Conservation (phyloP, 176 grass and related monocot genomes). For the Triticum urartu region DNA sequence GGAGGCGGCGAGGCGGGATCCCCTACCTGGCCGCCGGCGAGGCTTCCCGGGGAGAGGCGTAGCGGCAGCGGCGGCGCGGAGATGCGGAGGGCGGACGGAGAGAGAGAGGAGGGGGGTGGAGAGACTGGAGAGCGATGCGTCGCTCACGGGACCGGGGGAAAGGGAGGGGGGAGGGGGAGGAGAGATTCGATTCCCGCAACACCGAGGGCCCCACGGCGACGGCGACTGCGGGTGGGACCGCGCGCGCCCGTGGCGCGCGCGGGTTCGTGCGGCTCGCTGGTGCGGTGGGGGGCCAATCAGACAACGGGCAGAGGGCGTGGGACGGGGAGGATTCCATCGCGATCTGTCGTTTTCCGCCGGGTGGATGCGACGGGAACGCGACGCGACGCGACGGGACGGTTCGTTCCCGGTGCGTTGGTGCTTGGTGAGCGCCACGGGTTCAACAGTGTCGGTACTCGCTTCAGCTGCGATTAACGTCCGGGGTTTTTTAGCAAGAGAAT, state of each 20-base stretch:
- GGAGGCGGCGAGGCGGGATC: neutral
- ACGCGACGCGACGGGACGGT: neutral
- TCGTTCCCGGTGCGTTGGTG: neutral
- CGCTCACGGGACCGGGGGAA: constrained; percentile 20
- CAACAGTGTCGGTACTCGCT: neutral
- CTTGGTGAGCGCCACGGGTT: neutral
- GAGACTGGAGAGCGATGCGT: constrained; percentile 6
- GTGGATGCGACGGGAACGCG: neutral
- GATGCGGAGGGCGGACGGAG: neutral
- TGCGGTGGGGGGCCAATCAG: neutral
- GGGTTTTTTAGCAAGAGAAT: no score
- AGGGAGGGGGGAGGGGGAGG: no score
- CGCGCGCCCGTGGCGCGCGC: constrained; percentile 11
- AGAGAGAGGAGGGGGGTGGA: neutral
- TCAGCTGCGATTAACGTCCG: neutral
- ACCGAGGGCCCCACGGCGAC: constrained; percentile 13
- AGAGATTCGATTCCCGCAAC: constrained; percentile 47
- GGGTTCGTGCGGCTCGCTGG: constrained; percentile 34
- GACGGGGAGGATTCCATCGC: neutral
- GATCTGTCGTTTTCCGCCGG: constrained; percentile 27
- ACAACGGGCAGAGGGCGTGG: neutral
- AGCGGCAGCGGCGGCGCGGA: constrained; percentile 1
- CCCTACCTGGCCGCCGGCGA: constrained; percentile 36
- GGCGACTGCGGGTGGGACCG: constrained; percentile 9
- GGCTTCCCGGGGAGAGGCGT: neutral